A percentile compares a stretch with the other conserved stretches of the same genome.
phyloP scores from a whole-genome alignment of 2,329 filamentous ascomycete species.

The Biscogniauxia mediterranea region DNA sequence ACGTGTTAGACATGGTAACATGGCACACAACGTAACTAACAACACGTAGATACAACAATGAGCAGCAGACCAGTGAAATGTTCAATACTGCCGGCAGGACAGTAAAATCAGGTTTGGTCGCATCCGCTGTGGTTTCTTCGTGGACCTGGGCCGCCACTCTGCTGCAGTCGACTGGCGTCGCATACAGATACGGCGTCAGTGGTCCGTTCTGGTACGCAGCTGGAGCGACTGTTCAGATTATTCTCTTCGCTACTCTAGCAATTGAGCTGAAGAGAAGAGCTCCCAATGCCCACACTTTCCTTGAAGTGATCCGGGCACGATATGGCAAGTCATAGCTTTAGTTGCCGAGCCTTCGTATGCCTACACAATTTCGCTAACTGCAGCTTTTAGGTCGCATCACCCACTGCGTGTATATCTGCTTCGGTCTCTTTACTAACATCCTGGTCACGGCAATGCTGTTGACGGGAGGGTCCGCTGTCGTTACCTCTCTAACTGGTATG shows the following conservation, averaged over 20 bases:
- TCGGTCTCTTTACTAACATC: slow-evolving; percentile 78
- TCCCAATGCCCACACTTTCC: slow-evolving; percentile 78
- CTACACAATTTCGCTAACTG: neutral
- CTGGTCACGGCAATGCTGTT: slow-evolving; percentile 85
- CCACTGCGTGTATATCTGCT: slow-evolving; percentile 75
- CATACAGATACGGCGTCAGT: slow-evolving; percentile 72
- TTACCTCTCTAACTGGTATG: slow-evolving; percentile 67
- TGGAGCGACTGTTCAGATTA: slow-evolving; percentile 76
- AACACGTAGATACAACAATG: slow-evolving; percentile 40
- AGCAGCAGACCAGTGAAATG: slow-evolving; percentile 85
- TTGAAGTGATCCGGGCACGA: slow-evolving; percentile 77
- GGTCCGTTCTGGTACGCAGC: slow-evolving; percentile 61
- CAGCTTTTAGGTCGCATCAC: slow-evolving; percentile 38
- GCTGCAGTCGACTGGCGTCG: slow-evolving; percentile 72
- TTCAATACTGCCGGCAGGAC: slow-evolving; percentile 84
- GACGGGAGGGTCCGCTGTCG: slow-evolving; percentile 75
- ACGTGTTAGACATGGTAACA: too few species aligned
- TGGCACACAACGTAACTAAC: neutral
- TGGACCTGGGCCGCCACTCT: slow-evolving; percentile 90
- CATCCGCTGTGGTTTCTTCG: slow-evolving; percentile 80
- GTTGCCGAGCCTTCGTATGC: too few species aligned
- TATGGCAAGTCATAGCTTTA: slow-evolving; percentile 55
- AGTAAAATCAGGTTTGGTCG: slow-evolving; percentile 82
- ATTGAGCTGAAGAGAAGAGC: slow-evolving; percentile 83
- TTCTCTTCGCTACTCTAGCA: slow-evolving; percentile 82